Conservation (phyloP, 2,329 filamentous ascomycete genomes). For the Xenoacremonium recifei region DNA sequence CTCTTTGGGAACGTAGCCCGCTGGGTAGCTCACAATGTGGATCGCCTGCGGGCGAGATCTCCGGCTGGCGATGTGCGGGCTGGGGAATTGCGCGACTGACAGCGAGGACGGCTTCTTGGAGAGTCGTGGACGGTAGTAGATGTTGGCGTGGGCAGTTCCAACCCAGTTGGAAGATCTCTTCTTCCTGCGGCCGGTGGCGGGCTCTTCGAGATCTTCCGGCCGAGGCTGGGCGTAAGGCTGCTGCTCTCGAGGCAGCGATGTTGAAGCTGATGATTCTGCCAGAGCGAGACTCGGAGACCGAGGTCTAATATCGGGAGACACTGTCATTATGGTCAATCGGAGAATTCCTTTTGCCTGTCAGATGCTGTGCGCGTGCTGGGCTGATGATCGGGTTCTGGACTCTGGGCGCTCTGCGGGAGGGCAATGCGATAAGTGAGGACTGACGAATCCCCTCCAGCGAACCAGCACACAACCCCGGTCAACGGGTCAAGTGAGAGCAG, state of each 20-base stretch:
- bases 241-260: background rate
- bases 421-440: background rate
- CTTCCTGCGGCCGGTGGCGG: background rate
- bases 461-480: background rate
- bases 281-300: background rate
- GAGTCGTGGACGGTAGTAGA: slow-evolving; percentile 26
- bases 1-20: slow-evolving; percentile 45
- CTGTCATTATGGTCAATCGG: background rate
- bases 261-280: background rate
- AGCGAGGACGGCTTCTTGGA: slow-evolving; percentile 21
- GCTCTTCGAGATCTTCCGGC: background rate
- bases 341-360: background rate
- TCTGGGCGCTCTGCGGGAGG: no score
- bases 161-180: slow-evolving; percentile 24
- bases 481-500: background rate
- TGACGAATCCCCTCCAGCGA: no score
- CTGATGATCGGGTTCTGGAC: no score
- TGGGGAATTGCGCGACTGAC: slow-evolving; percentile 27
- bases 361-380: background rate
- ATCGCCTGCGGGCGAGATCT: slow-evolving; percentile 40
- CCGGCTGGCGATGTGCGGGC: slow-evolving; percentile 39
- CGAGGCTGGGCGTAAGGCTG: background rate
- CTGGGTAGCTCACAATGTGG: slow-evolving; percentile 41
- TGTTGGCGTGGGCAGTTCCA: slow-evolving; percentile 23
- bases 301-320: background rate